Evolutionary conservation across 192 early-diverging fungal genomes (phyloP).

Genomic region (Allomyces javanicus): DNA sequence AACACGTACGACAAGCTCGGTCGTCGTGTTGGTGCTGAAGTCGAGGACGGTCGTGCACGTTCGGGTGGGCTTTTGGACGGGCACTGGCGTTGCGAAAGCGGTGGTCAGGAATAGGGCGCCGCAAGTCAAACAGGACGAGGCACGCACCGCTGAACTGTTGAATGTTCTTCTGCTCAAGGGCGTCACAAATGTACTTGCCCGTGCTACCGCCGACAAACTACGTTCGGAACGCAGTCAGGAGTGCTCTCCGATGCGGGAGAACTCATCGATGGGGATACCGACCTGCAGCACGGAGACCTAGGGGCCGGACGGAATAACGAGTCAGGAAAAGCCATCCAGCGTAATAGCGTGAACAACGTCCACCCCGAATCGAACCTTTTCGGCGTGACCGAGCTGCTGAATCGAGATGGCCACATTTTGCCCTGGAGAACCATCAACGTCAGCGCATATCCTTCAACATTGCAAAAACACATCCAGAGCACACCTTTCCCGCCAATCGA

Average conservation of each 20-base stretch:
- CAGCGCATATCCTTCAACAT: background rate
- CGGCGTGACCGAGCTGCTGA: background rate
- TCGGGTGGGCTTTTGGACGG: background rate
- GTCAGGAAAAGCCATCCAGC: background rate
- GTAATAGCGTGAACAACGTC: too few species aligned
- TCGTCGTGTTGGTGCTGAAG: background rate
- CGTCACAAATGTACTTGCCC: background rate
- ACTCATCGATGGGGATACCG: background rate
- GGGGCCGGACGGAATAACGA: background rate
- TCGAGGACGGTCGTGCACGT: background rate
- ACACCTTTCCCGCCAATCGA: background rate
- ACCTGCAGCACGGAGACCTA: background rate
- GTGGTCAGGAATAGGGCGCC: too few species aligned
- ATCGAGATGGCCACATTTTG: background rate
- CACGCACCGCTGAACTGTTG: background rate
- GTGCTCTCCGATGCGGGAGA: too few species aligned
- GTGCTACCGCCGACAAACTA: background rate
- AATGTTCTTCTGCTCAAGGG: background rate
- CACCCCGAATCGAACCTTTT: background rate
- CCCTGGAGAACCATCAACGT: background rate
- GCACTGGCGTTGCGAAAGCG: background rate
- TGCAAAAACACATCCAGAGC: background rate
- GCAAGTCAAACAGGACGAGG: background rate
- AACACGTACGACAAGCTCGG: background rate
- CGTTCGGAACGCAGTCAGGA: too few species aligned